These are phyloP conservation scores for Annulohypoxylon nitens DNA, from an alignment of 495 filamentous ascomycete genomes.

Conservation along the genomic window DNA sequence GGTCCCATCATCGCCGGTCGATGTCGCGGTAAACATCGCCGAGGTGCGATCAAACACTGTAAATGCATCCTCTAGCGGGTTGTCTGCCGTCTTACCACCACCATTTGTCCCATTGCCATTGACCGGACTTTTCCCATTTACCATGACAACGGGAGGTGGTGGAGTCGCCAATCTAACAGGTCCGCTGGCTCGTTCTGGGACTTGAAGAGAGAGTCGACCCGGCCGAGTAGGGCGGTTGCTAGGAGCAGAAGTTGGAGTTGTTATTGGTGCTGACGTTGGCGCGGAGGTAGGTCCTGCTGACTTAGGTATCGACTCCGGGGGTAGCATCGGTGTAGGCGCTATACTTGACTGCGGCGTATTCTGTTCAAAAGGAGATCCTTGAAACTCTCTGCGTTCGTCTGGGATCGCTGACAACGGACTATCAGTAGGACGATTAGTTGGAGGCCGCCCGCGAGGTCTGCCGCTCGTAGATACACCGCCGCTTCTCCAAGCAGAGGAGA, in stretches of 20 bases:
- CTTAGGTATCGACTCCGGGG: conserved; percentile 50
- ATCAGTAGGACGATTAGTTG: conserved; percentile 75
- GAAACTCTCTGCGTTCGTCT: conserved; percentile 58
- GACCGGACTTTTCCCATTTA: conserved; percentile 70
- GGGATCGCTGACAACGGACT: conserved; percentile 92
- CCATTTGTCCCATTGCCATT: conserved; percentile 32
- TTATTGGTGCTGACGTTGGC: conserved; percentile 34
- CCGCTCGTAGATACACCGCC: conserved; percentile 74
- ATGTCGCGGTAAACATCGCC: conserved; percentile 37
- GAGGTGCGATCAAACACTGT: conserved; percentile 48
- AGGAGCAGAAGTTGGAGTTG: conserved; percentile 45
- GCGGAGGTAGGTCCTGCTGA: conserved; percentile 43
- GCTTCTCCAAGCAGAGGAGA: conserved; percentile 94
- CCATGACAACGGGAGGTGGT: conserved; percentile 68
- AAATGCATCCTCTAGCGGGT: conserved; percentile 34
- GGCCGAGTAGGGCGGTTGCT: conserved; percentile 50
- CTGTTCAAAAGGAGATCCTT: conserved; percentile 47
- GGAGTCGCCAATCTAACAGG: conserved; percentile 85
- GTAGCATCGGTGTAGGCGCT: conserved; percentile 40
- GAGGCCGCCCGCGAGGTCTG: conserved; percentile 86
- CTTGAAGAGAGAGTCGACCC: conserved; percentile 80
- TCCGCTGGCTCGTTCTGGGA: conserved; percentile 79
- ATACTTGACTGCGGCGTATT: conserved; percentile 32
- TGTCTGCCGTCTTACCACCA: conserved; percentile 29
- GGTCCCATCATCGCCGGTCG: conserved; percentile 27